Evolutionary conservation across 805 yeast species (phyloP).

Genomic region (Wickerhamiella nectarea): DNA sequence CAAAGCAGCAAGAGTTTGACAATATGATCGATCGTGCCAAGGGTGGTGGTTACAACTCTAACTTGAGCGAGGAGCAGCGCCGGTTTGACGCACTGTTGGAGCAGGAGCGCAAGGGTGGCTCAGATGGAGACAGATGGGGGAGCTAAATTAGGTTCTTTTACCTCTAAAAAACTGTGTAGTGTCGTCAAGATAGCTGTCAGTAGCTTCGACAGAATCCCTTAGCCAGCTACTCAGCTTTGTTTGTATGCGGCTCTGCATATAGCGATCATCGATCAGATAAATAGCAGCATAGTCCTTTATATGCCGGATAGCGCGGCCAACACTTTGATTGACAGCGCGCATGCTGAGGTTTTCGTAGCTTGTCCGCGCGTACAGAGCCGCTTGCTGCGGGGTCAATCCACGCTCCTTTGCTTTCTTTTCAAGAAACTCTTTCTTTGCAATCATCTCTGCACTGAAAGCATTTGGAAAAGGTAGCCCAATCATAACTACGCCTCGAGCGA

Average conservation of each 20-base stretch:
- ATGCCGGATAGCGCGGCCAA: constrained; percentile 85
- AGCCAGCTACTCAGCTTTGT: constrained; percentile 67
- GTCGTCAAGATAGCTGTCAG: not conserved
- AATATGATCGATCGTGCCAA: constrained; percentile 3
- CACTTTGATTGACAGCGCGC: constrained; percentile 84
- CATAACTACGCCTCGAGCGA: constrained; percentile 81
- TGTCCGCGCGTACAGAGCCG: constrained; percentile 33
- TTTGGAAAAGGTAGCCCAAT: constrained; percentile 87
- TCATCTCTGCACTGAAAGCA: constrained; percentile 63
- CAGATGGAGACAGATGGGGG: constrained; percentile 8
- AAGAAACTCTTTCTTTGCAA: constrained; percentile 54
- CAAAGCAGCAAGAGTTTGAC: constrained; percentile 6
- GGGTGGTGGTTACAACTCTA: not conserved
- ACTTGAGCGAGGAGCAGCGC: constrained; percentile 12
- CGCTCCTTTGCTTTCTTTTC: constrained; percentile 35
- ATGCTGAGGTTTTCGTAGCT: constrained; percentile 77
- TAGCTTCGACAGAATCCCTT: constrained; percentile 25
- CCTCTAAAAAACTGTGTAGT: constrained; percentile 8
- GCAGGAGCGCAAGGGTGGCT: constrained; percentile 12
- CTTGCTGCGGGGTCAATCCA: constrained; percentile 33
- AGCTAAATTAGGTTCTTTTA: not conserved
- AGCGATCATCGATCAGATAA: constrained; percentile 57
- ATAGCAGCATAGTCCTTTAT: constrained; percentile 67
- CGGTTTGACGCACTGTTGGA: constrained; percentile 16
- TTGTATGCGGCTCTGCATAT: constrained; percentile 33